phyloP scores from a whole-genome alignment of 2,329 filamentous ascomycete species.

The Trichoderma lentiforme region DNA sequence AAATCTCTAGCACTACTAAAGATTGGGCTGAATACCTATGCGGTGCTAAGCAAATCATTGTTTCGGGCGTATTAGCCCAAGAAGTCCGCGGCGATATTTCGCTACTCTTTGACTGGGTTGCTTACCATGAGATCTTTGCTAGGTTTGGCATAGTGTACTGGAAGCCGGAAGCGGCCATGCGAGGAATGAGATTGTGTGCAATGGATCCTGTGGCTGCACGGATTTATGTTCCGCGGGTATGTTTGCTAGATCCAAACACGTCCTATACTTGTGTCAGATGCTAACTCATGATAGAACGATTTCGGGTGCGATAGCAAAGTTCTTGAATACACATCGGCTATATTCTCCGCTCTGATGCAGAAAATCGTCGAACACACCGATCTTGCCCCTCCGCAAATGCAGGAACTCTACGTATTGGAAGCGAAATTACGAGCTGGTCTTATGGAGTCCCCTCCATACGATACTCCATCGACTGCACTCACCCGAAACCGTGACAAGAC shows the following conservation, averaged over 20 bases:
- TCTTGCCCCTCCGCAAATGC: background rate
- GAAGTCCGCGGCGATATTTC: background rate
- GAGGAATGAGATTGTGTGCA: background rate
- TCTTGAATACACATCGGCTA: background rate
- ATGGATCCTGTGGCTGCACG: background rate
- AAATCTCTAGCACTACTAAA: background rate
- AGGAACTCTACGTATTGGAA: background rate
- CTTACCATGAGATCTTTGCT: slow-evolving; percentile 1
- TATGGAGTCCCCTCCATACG: background rate
- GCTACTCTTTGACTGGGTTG: background rate
- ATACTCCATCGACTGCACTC: background rate
- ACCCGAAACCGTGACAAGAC: background rate
- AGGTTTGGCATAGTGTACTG: background rate
- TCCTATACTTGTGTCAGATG: background rate
- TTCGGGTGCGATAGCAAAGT: background rate
- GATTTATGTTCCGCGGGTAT: background rate
- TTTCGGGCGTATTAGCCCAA: background rate
- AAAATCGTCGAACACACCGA: background rate
- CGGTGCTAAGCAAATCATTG: background rate
- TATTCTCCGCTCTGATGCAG: background rate
- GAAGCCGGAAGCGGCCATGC: background rate
- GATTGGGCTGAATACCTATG: slow-evolving; percentile 1
- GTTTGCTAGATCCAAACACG: background rate
- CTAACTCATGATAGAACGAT: background rate
- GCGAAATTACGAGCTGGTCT: background rate